Conservation (phyloP, 768 basidiomycete species). For the Hericium coralloides region DNA sequence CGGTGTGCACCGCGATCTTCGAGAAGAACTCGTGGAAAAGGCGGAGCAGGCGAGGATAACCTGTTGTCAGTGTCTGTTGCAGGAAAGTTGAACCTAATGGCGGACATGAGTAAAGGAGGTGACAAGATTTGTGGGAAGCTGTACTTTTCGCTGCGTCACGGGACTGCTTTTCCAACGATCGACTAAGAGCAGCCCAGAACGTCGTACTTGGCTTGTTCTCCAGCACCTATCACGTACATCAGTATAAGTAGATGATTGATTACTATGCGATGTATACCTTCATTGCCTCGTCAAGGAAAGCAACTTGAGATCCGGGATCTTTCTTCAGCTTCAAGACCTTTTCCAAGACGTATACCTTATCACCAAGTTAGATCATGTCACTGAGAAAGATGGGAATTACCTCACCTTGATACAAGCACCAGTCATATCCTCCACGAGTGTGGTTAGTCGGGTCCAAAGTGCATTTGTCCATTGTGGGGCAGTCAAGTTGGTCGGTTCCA, state of each 20-base stretch:
- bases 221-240: slow-evolving; percentile 40
- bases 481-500: slow-evolving; percentile 83
- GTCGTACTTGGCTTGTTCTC: slow-evolving; percentile 87
- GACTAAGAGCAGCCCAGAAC: slow-evolving; percentile 83
- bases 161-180: slow-evolving; percentile 73
- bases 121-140: slow-evolving; percentile 2
- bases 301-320: slow-evolving; percentile 63
- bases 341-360: slow-evolving; percentile 87
- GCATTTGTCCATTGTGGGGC: slow-evolving; percentile 80
- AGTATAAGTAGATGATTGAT: not conserved
- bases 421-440: slow-evolving; percentile 81
- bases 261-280: slow-evolving; percentile 39
- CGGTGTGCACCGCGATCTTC: slow-evolving; percentile 91
- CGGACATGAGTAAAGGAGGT: not conserved
- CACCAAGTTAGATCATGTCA: not conserved
- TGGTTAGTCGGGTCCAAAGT: slow-evolving; percentile 75
- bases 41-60: slow-evolving; percentile 81
- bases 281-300: slow-evolving; percentile 92
- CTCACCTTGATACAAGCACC: slow-evolving; percentile 82
- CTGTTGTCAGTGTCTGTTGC: slow-evolving; percentile 79
- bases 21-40: slow-evolving; percentile 97
- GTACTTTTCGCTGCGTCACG: slow-evolving; percentile 75
- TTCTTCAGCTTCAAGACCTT: slow-evolving; percentile 87
- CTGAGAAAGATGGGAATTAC: not conserved
- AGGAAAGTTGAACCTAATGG: slow-evolving; percentile 77